These are phyloP conservation scores for Acorus gramineus DNA, from an alignment of 106 monocot genomes.

Conservation along the genomic window DNA sequence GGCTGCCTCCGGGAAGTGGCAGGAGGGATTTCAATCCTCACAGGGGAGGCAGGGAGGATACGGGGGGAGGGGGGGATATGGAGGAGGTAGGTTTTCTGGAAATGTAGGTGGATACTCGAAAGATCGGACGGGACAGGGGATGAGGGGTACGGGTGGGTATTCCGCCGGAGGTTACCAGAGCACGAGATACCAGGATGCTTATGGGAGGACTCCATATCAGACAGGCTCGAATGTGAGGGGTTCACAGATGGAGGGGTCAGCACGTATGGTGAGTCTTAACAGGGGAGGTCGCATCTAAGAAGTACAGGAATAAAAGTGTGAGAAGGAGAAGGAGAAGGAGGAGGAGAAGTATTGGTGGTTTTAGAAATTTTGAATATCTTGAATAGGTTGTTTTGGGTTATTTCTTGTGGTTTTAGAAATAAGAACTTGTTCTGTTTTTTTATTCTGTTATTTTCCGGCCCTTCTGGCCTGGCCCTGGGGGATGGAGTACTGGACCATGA, in stretches of 20 bases:
- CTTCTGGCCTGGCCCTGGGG: too few species aligned
- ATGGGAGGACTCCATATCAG: conserved; percentile 26
- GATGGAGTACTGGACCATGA: too few species aligned
- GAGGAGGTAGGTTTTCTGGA: conserved; percentile 14
- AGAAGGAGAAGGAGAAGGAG: too few species aligned
- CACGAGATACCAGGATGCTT: conserved; percentile 52
- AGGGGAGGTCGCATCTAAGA: conserved; percentile 32
- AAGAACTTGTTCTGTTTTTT: too few species aligned
- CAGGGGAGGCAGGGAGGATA: conserved; percentile 36
- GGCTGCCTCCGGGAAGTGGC: conserved; percentile 50
- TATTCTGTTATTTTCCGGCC: too few species aligned
- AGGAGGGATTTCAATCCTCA: conserved; percentile 44
- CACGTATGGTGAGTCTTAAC: conserved; percentile 63
- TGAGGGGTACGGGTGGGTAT: conserved; percentile 11
- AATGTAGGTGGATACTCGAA: conserved; percentile 21
- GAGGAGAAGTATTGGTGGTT: too few species aligned
- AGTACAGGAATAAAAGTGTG: neutral
- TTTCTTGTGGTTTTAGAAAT: too few species aligned
- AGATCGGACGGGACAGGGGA: conserved; percentile 17
- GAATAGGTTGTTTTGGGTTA: too few species aligned
- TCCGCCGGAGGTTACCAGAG: conserved; percentile 27
- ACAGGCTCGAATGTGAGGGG: conserved; percentile 13
- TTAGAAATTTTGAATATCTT: too few species aligned
- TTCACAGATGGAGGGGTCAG: conserved; percentile 25
- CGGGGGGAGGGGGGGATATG: conserved; percentile 23